A percentile compares a stretch with the other conserved stretches of the same genome.
Evolutionary conservation across 139 green algal species (phyloP).

Genomic region (Medakamo hakoo): DNA sequence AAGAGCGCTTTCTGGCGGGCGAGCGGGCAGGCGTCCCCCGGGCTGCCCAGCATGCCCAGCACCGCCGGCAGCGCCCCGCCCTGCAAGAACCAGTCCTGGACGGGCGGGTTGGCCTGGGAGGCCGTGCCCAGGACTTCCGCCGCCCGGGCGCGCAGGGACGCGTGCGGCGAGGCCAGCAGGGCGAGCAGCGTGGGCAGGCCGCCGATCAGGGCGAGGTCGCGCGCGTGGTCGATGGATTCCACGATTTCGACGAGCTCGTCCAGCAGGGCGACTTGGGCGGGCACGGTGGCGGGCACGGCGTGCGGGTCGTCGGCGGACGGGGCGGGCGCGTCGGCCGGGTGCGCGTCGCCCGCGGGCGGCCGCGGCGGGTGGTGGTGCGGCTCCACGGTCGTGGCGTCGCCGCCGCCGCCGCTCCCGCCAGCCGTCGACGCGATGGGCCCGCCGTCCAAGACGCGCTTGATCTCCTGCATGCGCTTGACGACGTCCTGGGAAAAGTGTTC

Average conservation of each 20-base stretch:
- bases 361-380: too few relatives aligned
- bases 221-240: slow-evolving; percentile 53
- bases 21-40: background rate
- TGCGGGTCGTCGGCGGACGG: background rate
- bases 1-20: background rate
- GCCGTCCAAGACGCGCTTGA: slow-evolving; percentile 33
- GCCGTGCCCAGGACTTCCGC: slow-evolving; percentile 66
- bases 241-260: slow-evolving; percentile 76
- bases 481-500: slow-evolving; percentile 50
- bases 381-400: slow-evolving; percentile 1
- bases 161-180: slow-evolving; percentile 32
- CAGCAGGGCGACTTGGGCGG: too few relatives aligned
- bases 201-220: slow-evolving; percentile 65
- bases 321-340: background rate
- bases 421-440: background rate
- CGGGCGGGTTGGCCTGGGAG: slow-evolving; percentile 60
- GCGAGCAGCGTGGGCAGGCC: slow-evolving; percentile 52
- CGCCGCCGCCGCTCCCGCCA: background rate
- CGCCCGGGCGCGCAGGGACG: slow-evolving; percentile 41
- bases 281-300: slow-evolving; percentile 31
- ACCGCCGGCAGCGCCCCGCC: background rate
- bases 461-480: slow-evolving; percentile 49
- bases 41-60: background rate
- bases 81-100: slow-evolving; percentile 31
- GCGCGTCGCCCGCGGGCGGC: background rate